Evolutionary conservation across 306 rosid genomes (phyloP).

Genomic region (Citrullus mucosospermus): DNA sequence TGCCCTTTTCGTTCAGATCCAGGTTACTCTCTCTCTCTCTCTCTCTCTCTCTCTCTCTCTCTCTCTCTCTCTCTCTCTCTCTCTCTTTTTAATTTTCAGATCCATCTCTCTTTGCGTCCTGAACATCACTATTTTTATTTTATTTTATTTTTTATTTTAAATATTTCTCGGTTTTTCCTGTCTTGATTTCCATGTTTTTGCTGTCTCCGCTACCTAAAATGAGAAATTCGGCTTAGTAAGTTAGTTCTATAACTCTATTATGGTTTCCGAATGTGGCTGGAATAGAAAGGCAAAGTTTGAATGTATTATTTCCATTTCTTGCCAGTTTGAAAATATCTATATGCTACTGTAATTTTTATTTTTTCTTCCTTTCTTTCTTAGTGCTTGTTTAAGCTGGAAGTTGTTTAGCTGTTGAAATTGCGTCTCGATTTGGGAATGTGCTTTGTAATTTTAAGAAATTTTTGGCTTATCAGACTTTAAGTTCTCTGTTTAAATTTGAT

Average conservation of each 20-base stretch:
- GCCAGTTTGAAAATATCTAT: background rate
- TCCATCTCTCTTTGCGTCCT: background rate
- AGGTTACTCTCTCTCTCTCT: conserved; percentile 36
- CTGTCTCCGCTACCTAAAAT: background rate
- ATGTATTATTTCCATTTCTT: background rate
- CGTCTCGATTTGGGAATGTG: background rate
- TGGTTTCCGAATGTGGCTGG: background rate
- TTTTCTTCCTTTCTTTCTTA: background rate
- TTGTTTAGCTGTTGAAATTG: background rate
- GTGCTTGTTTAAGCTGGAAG: background rate
- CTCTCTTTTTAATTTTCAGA: conserved; percentile 4
- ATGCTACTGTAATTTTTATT: background rate
- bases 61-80: background rate
- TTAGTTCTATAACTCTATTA: background rate
- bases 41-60: too few relatives aligned
- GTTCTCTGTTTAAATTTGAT: background rate
- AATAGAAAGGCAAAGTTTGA: background rate
- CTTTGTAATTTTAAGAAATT: background rate
- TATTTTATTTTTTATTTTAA: too few relatives aligned
- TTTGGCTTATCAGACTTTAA: background rate
- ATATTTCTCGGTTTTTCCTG: background rate
- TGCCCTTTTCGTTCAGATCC: conserved; percentile 59
- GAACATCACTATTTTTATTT: background rate
- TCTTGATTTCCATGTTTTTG: background rate
- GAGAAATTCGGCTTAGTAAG: background rate